These are phyloP conservation scores for Penicillium robsamsonii DNA, from an alignment of 495 filamentous ascomycete genomes.

Conservation along the genomic window DNA sequence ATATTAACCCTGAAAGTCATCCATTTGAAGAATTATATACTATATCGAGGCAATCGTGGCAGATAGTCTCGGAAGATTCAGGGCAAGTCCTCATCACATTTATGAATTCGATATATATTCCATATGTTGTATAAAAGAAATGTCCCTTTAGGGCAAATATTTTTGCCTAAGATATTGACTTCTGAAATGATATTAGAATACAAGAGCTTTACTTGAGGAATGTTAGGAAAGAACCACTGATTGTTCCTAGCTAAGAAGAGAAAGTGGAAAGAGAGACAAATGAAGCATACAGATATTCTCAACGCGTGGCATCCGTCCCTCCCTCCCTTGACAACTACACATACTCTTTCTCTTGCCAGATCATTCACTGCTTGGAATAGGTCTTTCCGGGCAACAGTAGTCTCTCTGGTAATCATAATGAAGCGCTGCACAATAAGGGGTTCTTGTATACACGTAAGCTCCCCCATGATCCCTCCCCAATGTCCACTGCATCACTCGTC, in stretches of 20 bases:
- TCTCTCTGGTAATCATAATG: background rate
- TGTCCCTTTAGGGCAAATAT: background rate
- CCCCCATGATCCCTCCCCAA: background rate
- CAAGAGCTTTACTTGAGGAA: background rate
- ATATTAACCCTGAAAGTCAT: background rate
- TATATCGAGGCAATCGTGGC: background rate
- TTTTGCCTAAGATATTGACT: background rate
- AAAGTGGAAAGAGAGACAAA: background rate
- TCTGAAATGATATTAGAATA: background rate
- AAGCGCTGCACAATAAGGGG: background rate
- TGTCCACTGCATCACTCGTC: background rate
- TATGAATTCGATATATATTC: background rate
- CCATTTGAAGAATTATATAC: background rate
- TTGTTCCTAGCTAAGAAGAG: background rate
- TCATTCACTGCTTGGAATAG: background rate
- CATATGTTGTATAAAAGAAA: background rate
- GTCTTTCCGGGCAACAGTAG: background rate
- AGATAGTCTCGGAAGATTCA: background rate
- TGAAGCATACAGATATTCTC: background rate
- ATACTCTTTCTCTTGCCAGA: background rate
- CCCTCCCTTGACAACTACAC: background rate
- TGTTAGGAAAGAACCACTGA: background rate
- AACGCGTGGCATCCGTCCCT: background rate
- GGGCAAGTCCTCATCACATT: background rate
- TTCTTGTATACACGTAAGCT: background rate